Evolutionary conservation across 257 asterid species (phyloP).

Genomic region (Nicotiana knightiana): DNA sequence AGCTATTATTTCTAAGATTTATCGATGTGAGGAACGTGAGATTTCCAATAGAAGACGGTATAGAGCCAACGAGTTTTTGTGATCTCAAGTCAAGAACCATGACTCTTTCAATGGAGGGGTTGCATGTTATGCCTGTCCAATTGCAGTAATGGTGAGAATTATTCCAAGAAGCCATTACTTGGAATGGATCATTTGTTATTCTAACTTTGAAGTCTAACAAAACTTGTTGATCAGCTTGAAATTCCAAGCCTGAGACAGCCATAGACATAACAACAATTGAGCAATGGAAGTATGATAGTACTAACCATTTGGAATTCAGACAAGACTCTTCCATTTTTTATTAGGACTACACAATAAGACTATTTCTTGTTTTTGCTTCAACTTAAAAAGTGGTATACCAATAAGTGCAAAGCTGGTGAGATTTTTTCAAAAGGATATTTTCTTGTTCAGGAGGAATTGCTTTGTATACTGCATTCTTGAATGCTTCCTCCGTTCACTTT

Average conservation of each 20-base stretch:
- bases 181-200: neutral
- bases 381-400: neutral
- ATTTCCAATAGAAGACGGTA: constrained; percentile 19
- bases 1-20: constrained; percentile 17
- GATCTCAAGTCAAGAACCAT: constrained; percentile 7
- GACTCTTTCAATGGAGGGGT: constrained; percentile 4
- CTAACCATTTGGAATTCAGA: neutral
- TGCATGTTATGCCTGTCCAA: constrained; percentile 26
- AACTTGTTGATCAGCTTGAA: neutral
- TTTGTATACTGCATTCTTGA: too few relatives aligned
- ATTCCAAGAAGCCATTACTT: constrained; percentile 12
- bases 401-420: neutral
- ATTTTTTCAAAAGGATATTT: neutral
- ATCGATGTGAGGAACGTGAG: constrained; percentile 11
- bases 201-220: neutral
- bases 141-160: constrained; percentile 14
- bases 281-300: neutral
- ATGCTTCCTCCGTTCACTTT: too few relatives aligned
- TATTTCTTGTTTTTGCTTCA: neutral
- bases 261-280: neutral
- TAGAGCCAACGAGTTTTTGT: constrained; percentile 13
- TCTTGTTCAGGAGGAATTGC: too few relatives aligned
- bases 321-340: neutral
- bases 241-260: neutral
- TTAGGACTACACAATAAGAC: neutral